phyloP scores from a whole-genome alignment of 1,139 yeast species.

The Scheffersomyces stambukii region DNA sequence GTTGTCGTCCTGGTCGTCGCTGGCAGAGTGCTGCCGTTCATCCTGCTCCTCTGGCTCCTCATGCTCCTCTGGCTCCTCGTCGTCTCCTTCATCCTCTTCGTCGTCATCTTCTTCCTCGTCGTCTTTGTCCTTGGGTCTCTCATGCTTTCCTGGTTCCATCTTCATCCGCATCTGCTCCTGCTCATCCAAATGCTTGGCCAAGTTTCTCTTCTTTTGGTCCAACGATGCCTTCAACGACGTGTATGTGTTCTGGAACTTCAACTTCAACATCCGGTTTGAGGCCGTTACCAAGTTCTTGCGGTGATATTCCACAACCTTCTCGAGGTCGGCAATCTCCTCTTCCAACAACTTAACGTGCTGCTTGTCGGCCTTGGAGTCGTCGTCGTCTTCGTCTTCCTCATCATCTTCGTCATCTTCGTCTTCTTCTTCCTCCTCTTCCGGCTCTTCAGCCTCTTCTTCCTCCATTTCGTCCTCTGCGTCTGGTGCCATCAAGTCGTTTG shows the following conservation, averaged over 20 bases:
- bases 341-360: slow-evolving; percentile 75
- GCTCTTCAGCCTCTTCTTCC: slow-evolving; percentile 24
- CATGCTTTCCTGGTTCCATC: slow-evolving; percentile 11
- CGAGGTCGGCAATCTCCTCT: slow-evolving; percentile 84
- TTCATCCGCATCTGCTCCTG: slow-evolving; percentile 10
- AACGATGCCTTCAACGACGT: slow-evolving; percentile 76
- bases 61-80: slow-evolving; percentile 27
- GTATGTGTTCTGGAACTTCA: slow-evolving; percentile 81
- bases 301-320: slow-evolving; percentile 73
- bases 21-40: slow-evolving; percentile 23
- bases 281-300: slow-evolving; percentile 71
- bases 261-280: slow-evolving; percentile 81
- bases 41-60: slow-evolving; percentile 25
- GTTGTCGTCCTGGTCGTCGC: slow-evolving; percentile 37
- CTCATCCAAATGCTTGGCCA: slow-evolving; percentile 37
- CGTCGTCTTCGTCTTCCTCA: slow-evolving; percentile 26
- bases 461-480: slow-evolving; percentile 17
- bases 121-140: slow-evolving; percentile 17
- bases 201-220: slow-evolving; percentile 74
- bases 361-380: slow-evolving; percentile 30
- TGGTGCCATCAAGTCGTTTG: slow-evolving; percentile 7
- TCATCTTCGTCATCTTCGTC: slow-evolving; percentile 25
- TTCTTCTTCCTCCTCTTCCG: slow-evolving; percentile 28
- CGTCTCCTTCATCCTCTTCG: slow-evolving; percentile 23
- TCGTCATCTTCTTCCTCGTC: slow-evolving; percentile 27